These are phyloP conservation scores for Trichophyton mentagrophytes DNA, from an alignment of 2,329 filamentous ascomycete species.

Conservation along the genomic window DNA sequence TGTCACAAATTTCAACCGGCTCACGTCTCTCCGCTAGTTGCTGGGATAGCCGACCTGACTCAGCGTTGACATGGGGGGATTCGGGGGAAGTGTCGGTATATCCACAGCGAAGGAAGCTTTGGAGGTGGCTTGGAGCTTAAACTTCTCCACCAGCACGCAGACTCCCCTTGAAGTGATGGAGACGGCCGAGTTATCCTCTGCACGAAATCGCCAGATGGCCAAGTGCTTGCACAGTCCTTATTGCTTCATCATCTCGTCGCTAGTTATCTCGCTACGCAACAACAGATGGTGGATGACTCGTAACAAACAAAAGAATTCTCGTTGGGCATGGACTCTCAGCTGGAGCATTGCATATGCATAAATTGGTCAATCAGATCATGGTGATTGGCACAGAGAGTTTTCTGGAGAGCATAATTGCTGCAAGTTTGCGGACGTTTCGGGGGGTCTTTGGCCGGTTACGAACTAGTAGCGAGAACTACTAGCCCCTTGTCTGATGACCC, in stretches of 20 bases:
- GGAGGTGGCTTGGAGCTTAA: not conserved
- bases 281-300: not conserved
- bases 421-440: not conserved
- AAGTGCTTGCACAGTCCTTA: too few species aligned
- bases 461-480: not conserved
- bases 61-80: not conserved
- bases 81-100: not conserved
- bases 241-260: too few species aligned
- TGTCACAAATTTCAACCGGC: not conserved
- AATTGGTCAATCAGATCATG: not conserved
- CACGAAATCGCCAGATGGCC: too few species aligned
- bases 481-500: too few species aligned
- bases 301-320: not conserved
- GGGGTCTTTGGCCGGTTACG: not conserved
- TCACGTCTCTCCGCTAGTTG: not conserved
- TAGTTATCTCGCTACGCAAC: not conserved
- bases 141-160: not conserved
- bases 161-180: too few species aligned
- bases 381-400: not conserved
- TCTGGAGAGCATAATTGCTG: not conserved
- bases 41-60: not conserved
- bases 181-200: too few species aligned
- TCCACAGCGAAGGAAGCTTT: not conserved
- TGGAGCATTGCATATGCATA: not conserved
- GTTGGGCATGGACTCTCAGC: not conserved